These are phyloP conservation scores for Taiozyma onychis DNA, from an alignment of 1,139 yeast species.

Conservation along the genomic window DNA sequence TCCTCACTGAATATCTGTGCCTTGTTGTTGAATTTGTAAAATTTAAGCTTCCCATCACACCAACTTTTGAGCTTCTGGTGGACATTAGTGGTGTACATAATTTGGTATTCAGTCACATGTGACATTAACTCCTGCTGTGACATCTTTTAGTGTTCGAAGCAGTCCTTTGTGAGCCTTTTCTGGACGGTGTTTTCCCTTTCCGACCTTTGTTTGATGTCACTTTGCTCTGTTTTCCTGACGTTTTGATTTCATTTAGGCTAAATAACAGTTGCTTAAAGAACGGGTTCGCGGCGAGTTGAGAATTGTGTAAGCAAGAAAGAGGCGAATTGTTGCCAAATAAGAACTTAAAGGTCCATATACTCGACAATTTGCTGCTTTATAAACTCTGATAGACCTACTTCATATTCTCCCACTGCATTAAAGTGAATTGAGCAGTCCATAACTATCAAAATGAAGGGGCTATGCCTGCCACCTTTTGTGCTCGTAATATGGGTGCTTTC, in stretches of 20 bases:
- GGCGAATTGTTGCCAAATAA: neutral
- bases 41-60: conserved; percentile 47
- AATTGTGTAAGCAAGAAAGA: neutral
- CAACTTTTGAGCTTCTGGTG: conserved; percentile 47
- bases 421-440: neutral
- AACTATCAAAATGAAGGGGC: neutral
- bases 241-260: neutral
- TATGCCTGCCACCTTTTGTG: neutral
- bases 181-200: neutral
- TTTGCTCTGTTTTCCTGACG: neutral
- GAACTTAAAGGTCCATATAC: neutral
- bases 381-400: neutral
- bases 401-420: neutral
- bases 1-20: conserved; percentile 38
- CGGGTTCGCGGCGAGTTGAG: neutral
- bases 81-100: conserved; percentile 41
- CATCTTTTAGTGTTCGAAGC: conserved; percentile 1
- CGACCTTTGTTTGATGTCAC: neutral
- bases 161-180: neutral
- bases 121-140: conserved; percentile 29
- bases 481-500: neutral
- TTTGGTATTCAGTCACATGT: conserved; percentile 27
- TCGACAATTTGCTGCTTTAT: neutral
- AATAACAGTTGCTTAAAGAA: neutral
- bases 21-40: conserved; percentile 43